Percentiles rank a stretch among this genome's conserved stretches.
Evolutionary conservation across 2,329 filamentous ascomycete species (phyloP).

Genomic region (Hymenoscyphus scutula): DNA sequence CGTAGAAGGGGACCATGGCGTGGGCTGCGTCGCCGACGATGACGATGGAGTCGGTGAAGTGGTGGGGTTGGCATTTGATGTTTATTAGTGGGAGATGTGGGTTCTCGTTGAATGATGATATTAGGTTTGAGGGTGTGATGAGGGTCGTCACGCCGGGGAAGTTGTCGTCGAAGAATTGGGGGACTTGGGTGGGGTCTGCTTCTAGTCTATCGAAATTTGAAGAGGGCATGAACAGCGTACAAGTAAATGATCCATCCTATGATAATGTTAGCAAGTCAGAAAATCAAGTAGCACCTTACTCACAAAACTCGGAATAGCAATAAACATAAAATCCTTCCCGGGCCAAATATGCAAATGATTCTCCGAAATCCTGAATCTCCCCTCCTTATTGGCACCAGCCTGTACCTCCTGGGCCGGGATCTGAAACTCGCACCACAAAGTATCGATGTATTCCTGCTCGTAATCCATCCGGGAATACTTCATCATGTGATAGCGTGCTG

Average conservation of each 20-base stretch:
- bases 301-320: constrained; percentile 72
- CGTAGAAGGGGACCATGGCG: constrained; percentile 98
- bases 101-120: constrained; percentile 73
- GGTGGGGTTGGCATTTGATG: constrained; percentile 89
- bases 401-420: constrained; percentile 55
- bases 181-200: constrained; percentile 55
- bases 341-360: constrained; percentile 99
- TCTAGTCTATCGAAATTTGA: constrained; percentile 68
- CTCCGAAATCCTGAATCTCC: constrained; percentile 75
- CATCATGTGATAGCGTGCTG: constrained; percentile 91
- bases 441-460: constrained; percentile 91
- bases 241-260: constrained; percentile 89
- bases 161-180: constrained; percentile 73
- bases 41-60: constrained; percentile 72
- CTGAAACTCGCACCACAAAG: constrained; percentile 94
- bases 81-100: constrained; percentile 90
- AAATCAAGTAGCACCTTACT: not conserved
- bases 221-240: constrained; percentile 84
- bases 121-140: constrained; percentile 65
- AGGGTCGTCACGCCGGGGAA: constrained; percentile 83
- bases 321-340: constrained; percentile 93
- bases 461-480: constrained; percentile 91
- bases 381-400: constrained; percentile 35
- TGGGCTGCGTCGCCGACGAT: constrained; percentile 93
- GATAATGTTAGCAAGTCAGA: constrained; percentile 15